Percentiles rank a stretch among this genome's conserved stretches.
Conservation (phyloP, 495 filamentous ascomycete species). For the Annulohypoxylon bovei region DNA sequence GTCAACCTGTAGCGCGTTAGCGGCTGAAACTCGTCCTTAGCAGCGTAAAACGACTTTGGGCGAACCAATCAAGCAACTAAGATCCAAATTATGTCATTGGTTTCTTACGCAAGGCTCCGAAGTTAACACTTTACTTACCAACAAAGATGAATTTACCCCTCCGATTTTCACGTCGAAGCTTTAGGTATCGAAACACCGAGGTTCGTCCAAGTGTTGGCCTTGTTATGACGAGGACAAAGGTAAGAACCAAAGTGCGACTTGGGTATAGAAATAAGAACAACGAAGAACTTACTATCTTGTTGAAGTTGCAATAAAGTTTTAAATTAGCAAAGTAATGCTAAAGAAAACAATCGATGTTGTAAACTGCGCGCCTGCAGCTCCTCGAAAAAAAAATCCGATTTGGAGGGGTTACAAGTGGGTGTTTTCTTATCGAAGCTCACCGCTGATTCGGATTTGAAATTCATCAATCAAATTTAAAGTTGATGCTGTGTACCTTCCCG, state of each 20-base stretch:
- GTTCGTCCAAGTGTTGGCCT: slow-evolving; percentile 21
- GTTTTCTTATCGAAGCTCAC: slow-evolving; percentile 27
- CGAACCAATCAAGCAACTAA: slow-evolving; percentile 23
- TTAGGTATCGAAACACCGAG: slow-evolving; percentile 20
- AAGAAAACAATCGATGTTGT: background rate
- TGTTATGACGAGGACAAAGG: slow-evolving; percentile 7
- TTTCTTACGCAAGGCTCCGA: slow-evolving; percentile 29
- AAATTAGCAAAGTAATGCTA: background rate
- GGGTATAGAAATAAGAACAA: background rate
- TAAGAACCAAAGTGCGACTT: slow-evolving; percentile 2
- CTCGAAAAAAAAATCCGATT: slow-evolving; percentile 7
- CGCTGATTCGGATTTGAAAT: slow-evolving; percentile 34
- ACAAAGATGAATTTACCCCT: slow-evolving; percentile 30
- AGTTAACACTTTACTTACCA: slow-evolving; percentile 15
- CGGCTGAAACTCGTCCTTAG: slow-evolving; percentile 34
- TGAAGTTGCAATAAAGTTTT: background rate
- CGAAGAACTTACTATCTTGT: background rate
- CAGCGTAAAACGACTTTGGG: slow-evolving; percentile 13
- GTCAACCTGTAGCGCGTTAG: slow-evolving; percentile 13
- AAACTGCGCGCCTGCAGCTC: background rate
- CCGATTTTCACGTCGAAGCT: slow-evolving; percentile 29
- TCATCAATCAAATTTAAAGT: slow-evolving; percentile 8
- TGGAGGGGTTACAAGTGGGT: slow-evolving; percentile 1
- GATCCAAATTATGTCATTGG: slow-evolving; percentile 39
- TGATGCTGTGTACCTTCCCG: slow-evolving; percentile 11